A percentile compares a stretch with the other conserved stretches of the same genome.
Evolutionary conservation across 2,329 filamentous ascomycete genomes (phyloP).

Genomic region (Arthrobotrys iridis): DNA sequence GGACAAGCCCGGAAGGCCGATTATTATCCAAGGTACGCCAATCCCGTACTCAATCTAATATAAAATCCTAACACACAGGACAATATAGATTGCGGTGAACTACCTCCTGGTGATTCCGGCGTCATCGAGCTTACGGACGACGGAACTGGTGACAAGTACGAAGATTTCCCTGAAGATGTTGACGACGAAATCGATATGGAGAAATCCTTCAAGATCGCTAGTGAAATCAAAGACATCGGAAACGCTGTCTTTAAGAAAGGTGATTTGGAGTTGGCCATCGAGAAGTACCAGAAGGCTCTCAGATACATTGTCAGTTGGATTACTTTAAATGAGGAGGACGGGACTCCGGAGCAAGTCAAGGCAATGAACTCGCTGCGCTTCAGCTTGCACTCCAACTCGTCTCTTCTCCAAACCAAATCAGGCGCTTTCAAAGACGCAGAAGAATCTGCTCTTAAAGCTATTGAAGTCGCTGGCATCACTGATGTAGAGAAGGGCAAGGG

Average conservation of each 20-base stretch:
- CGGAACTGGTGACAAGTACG: constrained; percentile 86
- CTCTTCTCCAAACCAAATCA: constrained; percentile 85
- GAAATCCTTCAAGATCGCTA: constrained; percentile 79
- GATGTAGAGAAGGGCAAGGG: constrained; percentile 89
- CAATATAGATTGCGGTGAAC: constrained; percentile 79
- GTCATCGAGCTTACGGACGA: constrained; percentile 76
- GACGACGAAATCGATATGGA: constrained; percentile 71
- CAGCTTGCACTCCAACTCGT: constrained; percentile 86
- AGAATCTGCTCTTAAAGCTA: constrained; percentile 76
- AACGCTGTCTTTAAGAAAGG: constrained; percentile 90
- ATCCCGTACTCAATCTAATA: neutral
- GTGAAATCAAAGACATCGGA: constrained; percentile 87
- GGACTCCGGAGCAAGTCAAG: constrained; percentile 73
- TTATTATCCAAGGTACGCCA: constrained; percentile 70
- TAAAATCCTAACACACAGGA: neutral
- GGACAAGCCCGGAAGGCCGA: constrained; percentile 81
- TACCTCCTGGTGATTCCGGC: constrained; percentile 75
- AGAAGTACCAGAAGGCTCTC: constrained; percentile 94
- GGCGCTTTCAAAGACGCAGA: constrained; percentile 75
- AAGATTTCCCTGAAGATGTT: constrained; percentile 94
- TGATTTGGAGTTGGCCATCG: constrained; percentile 75
- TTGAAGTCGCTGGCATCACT: constrained; percentile 72
- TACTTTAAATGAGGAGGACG: constrained; percentile 72
- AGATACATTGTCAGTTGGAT: constrained; percentile 89
- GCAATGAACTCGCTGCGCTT: constrained; percentile 80